phyloP scores from a whole-genome alignment of 352 stramenopile species.

The Globisporangium echinulatum region DNA sequence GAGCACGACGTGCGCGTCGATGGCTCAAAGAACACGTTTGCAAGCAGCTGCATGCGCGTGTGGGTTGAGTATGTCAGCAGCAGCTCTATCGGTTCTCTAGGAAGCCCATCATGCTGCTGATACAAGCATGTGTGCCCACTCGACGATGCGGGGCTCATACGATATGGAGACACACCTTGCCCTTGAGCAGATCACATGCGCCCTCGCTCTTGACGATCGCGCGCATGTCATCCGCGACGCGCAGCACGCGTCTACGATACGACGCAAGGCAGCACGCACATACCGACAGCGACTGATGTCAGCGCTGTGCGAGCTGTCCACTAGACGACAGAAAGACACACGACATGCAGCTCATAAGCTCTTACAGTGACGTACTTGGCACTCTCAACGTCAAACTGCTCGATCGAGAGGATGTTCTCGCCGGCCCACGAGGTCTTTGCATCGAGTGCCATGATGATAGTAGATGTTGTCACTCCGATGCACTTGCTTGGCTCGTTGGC shows the following conservation, averaged over 20 bases:
- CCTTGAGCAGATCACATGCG: constrained; percentile 70
- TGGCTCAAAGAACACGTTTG: constrained; percentile 98
- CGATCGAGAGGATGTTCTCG: constrained; percentile 73
- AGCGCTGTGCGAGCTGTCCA: no score
- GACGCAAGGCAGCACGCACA: neutral
- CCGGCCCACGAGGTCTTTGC: constrained; percentile 53
- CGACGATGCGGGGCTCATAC: neutral
- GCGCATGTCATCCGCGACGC: constrained; percentile 80
- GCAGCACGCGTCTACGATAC: constrained; percentile 46
- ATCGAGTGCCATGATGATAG: constrained; percentile 35
- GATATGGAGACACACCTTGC: constrained; percentile 39
- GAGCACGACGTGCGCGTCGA: constrained; percentile 97
- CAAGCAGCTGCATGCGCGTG: constrained; percentile 66
- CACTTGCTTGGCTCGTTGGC: no score
- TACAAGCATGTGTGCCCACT: no score
- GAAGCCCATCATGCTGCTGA: no score
- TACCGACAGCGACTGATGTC: neutral
- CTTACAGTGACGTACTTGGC: constrained; percentile 38
- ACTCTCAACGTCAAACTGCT: constrained; percentile 71
- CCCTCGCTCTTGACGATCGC: constrained; percentile 69
- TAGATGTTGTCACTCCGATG: constrained; percentile 1
- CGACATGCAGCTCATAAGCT: no score
- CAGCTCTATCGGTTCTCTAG: neutral
- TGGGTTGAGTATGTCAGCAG: neutral
- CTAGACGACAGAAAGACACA: neutral